These are phyloP conservation scores for Penicillium frequentans DNA, from an alignment of 2,329 filamentous ascomycete species.

Conservation along the genomic window DNA sequence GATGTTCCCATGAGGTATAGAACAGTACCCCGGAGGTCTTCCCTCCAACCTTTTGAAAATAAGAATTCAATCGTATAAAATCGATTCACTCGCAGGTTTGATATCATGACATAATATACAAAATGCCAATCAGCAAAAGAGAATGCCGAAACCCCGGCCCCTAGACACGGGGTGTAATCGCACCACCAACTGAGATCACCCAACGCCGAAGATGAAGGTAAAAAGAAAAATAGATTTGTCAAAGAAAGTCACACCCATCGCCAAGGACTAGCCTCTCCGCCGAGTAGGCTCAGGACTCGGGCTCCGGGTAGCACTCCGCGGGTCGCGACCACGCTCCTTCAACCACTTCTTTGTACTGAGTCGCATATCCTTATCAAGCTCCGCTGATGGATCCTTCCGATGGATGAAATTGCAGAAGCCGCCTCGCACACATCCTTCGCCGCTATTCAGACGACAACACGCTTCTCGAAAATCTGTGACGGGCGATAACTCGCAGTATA, in stretches of 20 bases:
- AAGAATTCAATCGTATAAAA: background rate
- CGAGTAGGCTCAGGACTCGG: slow-evolving; percentile 82
- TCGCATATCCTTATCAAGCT: slow-evolving; percentile 84
- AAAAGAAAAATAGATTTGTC: slow-evolving; percentile 11
- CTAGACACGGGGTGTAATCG: slow-evolving; percentile 15
- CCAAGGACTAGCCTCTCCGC: slow-evolving; percentile 60
- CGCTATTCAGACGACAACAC: slow-evolving; percentile 89
- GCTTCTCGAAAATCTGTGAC: slow-evolving; percentile 98
- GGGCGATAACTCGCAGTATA: slow-evolving; percentile 96
- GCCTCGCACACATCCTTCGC: slow-evolving; percentile 91
- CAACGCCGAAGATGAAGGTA: slow-evolving; percentile 22
- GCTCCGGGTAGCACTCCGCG: slow-evolving; percentile 76
- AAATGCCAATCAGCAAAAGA: slow-evolving; percentile 19
- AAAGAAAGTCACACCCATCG: slow-evolving; percentile 7
- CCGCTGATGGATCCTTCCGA: slow-evolving; percentile 86
- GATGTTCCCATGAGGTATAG: no score
- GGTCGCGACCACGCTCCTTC: slow-evolving; percentile 77
- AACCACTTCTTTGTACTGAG: slow-evolving; percentile 97
- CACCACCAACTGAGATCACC: slow-evolving; percentile 20
- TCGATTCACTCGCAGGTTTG: slow-evolving; percentile 20
- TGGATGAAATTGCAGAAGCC: slow-evolving; percentile 99
- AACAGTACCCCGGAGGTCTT: background rate
- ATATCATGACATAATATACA: slow-evolving; percentile 31
- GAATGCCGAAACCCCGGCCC: slow-evolving; percentile 14
- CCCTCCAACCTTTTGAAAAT: no score